Evolutionary conservation across 108 stramenopile species (phyloP).

Genomic region (Cylindrotheca fusiformis): DNA sequence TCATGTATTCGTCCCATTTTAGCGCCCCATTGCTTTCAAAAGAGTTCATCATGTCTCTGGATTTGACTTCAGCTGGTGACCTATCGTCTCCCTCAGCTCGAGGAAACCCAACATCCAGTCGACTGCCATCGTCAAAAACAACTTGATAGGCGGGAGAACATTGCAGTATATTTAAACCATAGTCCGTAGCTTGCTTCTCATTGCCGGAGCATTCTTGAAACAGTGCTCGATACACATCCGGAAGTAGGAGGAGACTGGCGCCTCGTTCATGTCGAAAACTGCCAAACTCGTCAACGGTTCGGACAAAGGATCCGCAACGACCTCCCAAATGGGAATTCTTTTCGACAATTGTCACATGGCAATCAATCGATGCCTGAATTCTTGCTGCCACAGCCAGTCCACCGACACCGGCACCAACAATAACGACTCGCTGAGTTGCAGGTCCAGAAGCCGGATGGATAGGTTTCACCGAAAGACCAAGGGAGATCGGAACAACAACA

Average conservation of each 20-base stretch:
- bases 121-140: slow-evolving; percentile 78
- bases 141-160: slow-evolving; percentile 83
- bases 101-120: slow-evolving; percentile 69
- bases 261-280: slow-evolving; percentile 81
- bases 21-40: slow-evolving; percentile 53
- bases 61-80: slow-evolving; percentile 8
- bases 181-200: slow-evolving; percentile 32
- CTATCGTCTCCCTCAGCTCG: slow-evolving; percentile 5
- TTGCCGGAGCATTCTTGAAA: slow-evolving; percentile 47
- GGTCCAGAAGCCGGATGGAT: background rate
- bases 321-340: slow-evolving; percentile 62
- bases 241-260: slow-evolving; percentile 65
- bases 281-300: slow-evolving; percentile 31
- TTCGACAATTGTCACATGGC: slow-evolving; percentile 56
- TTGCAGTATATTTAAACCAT: slow-evolving; percentile 62
- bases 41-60: slow-evolving; percentile 42
- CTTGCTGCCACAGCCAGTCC: slow-evolving; percentile 49
- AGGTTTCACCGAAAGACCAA: too few species aligned
- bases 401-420: slow-evolving; percentile 16
- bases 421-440: background rate
- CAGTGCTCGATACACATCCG: slow-evolving; percentile 53
- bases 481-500: too few species aligned
- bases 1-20: slow-evolving; percentile 75
- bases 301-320: slow-evolving; percentile 69
- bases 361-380: slow-evolving; percentile 29